Conservation (phyloP, 257 asterid species). For the Gentiana dahurica region DNA sequence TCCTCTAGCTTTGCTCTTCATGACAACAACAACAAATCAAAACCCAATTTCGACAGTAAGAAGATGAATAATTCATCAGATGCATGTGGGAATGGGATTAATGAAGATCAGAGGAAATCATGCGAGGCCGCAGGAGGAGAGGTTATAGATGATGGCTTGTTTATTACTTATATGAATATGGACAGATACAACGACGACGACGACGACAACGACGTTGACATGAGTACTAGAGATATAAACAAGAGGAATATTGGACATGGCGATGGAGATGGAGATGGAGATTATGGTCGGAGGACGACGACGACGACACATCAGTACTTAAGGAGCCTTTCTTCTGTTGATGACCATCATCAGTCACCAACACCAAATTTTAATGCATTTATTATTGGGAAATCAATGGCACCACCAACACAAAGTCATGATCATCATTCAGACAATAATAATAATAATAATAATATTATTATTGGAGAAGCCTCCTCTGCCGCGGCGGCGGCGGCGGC, state of each 20-base stretch:
- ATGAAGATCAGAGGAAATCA: constrained; percentile 8
- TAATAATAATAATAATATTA: too few species aligned
- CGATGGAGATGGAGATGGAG: constrained; percentile 16
- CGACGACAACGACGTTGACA: not conserved
- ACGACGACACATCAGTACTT: constrained; percentile 32
- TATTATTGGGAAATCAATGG: too few species aligned
- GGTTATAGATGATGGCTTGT: constrained; percentile 41
- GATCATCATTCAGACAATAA: too few species aligned
- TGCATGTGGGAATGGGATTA: too few species aligned
- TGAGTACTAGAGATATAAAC: constrained; percentile 28
- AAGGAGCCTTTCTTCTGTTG: constrained; percentile 54
- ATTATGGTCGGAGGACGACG: constrained; percentile 23
- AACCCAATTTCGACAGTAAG: constrained; percentile 29
- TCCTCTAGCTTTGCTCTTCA: constrained; percentile 21
- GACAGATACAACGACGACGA: constrained; percentile 2
- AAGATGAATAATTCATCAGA: constrained; percentile 18
- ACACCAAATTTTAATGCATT: too few species aligned
- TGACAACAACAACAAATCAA: constrained; percentile 4
- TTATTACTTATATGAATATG: constrained; percentile 42
- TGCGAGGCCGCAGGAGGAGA: constrained; percentile 32
- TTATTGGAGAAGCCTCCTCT: too few species aligned
- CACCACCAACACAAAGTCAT: too few species aligned
- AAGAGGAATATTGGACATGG: constrained; percentile 34
- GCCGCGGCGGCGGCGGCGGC: not conserved
- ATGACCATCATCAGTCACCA: too few species aligned